Evolutionary conservation across 495 filamentous ascomycete species (phyloP).

Genomic region (Aspergillus ostianus): DNA sequence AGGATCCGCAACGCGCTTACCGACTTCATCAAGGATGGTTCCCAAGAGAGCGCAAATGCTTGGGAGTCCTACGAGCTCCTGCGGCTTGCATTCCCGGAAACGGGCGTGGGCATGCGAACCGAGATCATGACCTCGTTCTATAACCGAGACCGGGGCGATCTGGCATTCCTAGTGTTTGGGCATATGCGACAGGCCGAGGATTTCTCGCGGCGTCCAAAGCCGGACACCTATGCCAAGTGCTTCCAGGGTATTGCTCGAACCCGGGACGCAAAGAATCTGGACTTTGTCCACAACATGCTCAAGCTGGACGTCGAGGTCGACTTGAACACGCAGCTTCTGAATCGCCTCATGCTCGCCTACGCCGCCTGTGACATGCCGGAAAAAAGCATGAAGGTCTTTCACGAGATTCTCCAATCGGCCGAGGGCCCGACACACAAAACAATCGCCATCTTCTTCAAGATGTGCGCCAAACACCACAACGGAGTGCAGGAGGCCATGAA

Average conservation of each 20-base stretch:
- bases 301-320: constrained; percentile 83
- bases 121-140: constrained; percentile 84
- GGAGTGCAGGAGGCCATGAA: constrained; percentile 64
- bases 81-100: constrained; percentile 76
- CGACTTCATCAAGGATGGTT: constrained; percentile 59
- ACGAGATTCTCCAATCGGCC: constrained; percentile 67
- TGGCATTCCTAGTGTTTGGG: constrained; percentile 80
- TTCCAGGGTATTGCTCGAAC: constrained; percentile 71
- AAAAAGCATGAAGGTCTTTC: constrained; percentile 74
- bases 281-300: constrained; percentile 82
- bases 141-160: constrained; percentile 67
- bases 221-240: constrained; percentile 71
- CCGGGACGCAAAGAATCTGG: constrained; percentile 62
- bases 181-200: constrained; percentile 76
- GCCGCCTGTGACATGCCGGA: constrained; percentile 59
- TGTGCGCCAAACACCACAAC: constrained; percentile 62
- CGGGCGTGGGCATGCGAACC: constrained; percentile 56
- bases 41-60: constrained; percentile 56
- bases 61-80: constrained; percentile 85
- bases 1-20: constrained; percentile 62
- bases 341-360: constrained; percentile 85
- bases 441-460: constrained; percentile 73
- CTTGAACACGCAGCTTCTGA: constrained; percentile 70
- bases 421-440: constrained; percentile 82
- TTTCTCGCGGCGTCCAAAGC: constrained; percentile 55